phyloP scores from a whole-genome alignment of 164 flowering plant genomes.

The Berberis thunbergii region DNA sequence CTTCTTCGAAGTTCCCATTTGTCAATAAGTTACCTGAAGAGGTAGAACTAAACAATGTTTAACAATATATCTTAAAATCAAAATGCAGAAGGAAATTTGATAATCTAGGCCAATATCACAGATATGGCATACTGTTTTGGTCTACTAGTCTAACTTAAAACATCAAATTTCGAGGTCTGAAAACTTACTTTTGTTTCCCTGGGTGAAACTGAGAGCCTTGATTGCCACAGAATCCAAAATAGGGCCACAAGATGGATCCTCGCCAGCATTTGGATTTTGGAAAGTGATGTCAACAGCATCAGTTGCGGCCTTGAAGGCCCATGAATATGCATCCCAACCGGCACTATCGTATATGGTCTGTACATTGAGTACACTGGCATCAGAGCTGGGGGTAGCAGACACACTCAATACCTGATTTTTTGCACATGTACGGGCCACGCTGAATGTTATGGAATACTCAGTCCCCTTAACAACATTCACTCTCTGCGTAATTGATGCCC shows the following conservation, averaged over 20 bases:
- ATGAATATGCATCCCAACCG: conserved; percentile 55
- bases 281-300: conserved; percentile 25
- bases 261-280: conserved; percentile 82
- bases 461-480: conserved; percentile 33
- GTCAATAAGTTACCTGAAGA: conserved; percentile 58
- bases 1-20: conserved; percentile 81
- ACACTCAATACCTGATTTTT: conserved; percentile 47
- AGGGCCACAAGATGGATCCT: conserved; percentile 96
- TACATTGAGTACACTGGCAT: conserved; percentile 30
- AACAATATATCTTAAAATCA: too few species aligned
- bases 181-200: conserved; percentile 53
- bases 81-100: too few species aligned
- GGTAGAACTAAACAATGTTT: too few species aligned
- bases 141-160: too few species aligned
- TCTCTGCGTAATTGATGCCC: conserved; percentile 61
- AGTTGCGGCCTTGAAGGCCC: conserved; percentile 42
- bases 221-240: conserved; percentile 76
- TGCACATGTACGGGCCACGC: conserved; percentile 70
- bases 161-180: too few species aligned
- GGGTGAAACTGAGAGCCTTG: conserved; percentile 57
- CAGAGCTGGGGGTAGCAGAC: conserved; percentile 35
- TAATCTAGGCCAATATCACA: too few species aligned
- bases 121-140: conserved; percentile 30
- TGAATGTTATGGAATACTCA: conserved; percentile 60
- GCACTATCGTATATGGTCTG: conserved; percentile 63